phyloP scores from a whole-genome alignment of 1,139 yeast genomes.

The Magnusiomyces magnusii region DNA sequence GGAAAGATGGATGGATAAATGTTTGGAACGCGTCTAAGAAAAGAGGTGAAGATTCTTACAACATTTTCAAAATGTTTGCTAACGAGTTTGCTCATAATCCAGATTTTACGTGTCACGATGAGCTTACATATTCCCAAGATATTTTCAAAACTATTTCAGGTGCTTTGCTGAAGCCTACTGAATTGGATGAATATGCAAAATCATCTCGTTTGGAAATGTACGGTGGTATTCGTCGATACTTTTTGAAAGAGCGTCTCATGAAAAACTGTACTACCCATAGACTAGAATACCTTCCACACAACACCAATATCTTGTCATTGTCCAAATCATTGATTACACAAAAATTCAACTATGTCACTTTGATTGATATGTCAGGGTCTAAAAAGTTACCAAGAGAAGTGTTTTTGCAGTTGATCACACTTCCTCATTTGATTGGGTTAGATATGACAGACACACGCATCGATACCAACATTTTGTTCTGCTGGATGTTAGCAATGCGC shows the following conservation, averaged over 20 bases:
- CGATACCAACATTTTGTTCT: conserved; percentile 3
- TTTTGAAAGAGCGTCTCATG: background rate
- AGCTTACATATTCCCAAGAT: background rate
- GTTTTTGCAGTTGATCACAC: background rate
- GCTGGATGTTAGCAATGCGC: conserved; percentile 8
- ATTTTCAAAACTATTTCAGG: background rate
- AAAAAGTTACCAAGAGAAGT: background rate
- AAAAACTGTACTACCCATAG: background rate
- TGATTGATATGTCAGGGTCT: background rate
- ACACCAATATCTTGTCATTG: background rate
- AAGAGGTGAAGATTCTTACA: conserved; percentile 5
- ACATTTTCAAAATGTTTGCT: conserved; percentile 5
- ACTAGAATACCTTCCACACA: conserved; percentile 1
- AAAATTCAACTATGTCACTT: conserved; percentile 3
- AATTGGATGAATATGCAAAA: background rate
- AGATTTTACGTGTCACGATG: conserved; percentile 3
- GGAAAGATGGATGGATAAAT: conserved; percentile 6
- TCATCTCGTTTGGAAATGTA: background rate
- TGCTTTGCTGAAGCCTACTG: background rate
- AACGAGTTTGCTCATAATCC: conserved; percentile 3
- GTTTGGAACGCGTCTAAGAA: background rate
- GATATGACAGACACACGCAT: background rate
- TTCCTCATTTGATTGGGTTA: conserved; percentile 1
- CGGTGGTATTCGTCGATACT: conserved; percentile 3
- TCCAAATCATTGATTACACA: conserved; percentile 2